Conservation (phyloP, 1,139 yeast species). For the Kurtzmaniella quercitrusa region DNA sequence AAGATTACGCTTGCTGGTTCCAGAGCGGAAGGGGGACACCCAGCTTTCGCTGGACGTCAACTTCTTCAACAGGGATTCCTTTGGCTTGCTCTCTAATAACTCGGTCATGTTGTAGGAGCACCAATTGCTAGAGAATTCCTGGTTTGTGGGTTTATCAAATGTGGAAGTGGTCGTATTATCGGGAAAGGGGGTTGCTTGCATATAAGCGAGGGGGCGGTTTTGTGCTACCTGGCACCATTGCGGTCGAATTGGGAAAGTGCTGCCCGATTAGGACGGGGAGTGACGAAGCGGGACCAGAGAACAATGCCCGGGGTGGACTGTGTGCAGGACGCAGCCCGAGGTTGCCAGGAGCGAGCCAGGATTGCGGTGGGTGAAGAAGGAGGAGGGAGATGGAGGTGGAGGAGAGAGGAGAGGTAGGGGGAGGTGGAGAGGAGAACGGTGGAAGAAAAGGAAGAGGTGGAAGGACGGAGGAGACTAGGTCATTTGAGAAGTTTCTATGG, state of each 20-base stretch:
- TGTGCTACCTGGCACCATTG: neutral
- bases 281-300: neutral
- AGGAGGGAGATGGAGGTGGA: too few species aligned
- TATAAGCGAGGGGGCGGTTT: neutral
- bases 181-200: neutral
- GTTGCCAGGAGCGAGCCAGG: too few species aligned
- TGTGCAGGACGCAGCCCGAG: neutral
- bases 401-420: too few species aligned
- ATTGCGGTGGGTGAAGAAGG: too few species aligned
- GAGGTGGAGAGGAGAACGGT: too few species aligned
- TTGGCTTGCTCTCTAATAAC: constrained; percentile 14
- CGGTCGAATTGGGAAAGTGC: neutral
- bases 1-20: constrained; percentile 23
- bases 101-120: constrained; percentile 18
- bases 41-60: constrained; percentile 37
- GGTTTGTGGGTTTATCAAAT: neutral
- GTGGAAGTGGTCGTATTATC: neutral
- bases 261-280: neutral
- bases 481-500: too few species aligned
- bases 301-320: neutral
- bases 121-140: neutral
- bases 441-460: too few species aligned
- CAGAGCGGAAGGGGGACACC: constrained; percentile 51
- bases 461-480: too few species aligned
- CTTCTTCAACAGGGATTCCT: constrained; percentile 29